Conservation (phyloP, 169 alveolate genomes). For the Cytauxzoon felis region DNA sequence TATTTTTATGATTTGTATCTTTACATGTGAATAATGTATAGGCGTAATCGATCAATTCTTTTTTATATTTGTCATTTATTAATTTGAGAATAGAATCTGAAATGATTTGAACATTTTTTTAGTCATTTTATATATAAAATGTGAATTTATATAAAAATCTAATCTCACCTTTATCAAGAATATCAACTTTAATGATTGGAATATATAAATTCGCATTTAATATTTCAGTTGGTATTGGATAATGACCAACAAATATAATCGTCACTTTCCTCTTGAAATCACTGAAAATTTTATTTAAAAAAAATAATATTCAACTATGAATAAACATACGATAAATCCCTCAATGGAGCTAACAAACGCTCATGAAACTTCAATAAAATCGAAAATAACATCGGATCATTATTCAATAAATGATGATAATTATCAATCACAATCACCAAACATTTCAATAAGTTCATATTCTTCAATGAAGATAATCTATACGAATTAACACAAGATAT, state of each 20-base stretch:
- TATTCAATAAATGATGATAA: conserved; percentile 30
- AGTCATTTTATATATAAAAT: too few relatives aligned
- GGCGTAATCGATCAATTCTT: too few relatives aligned
- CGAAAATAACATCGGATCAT: conserved; percentile 30
- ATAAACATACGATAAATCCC: background rate
- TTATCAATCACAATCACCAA: conserved; percentile 10
- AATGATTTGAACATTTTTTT: too few relatives aligned
- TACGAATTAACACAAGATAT: too few relatives aligned
- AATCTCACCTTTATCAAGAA: too few relatives aligned
- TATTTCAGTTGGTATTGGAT: conserved; percentile 31
- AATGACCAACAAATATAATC: conserved; percentile 22
- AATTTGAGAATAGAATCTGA: too few relatives aligned
- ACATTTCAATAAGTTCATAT: background rate
- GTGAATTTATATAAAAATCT: too few relatives aligned
- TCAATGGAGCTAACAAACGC: background rate
- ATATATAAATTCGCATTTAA: conserved; percentile 1
- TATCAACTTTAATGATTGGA: conserved; percentile 17
- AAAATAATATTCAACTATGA: background rate
- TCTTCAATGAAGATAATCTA: too few relatives aligned
- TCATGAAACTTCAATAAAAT: conserved; percentile 23
- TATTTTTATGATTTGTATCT: too few relatives aligned
- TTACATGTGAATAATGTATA: too few relatives aligned
- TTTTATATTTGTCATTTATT: too few relatives aligned
- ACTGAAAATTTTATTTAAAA: background rate
- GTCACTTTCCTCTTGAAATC: conserved; percentile 4